These are phyloP conservation scores for Iberis pinnata DNA, from an alignment of 345 rosid genomes.

Conservation along the genomic window DNA sequence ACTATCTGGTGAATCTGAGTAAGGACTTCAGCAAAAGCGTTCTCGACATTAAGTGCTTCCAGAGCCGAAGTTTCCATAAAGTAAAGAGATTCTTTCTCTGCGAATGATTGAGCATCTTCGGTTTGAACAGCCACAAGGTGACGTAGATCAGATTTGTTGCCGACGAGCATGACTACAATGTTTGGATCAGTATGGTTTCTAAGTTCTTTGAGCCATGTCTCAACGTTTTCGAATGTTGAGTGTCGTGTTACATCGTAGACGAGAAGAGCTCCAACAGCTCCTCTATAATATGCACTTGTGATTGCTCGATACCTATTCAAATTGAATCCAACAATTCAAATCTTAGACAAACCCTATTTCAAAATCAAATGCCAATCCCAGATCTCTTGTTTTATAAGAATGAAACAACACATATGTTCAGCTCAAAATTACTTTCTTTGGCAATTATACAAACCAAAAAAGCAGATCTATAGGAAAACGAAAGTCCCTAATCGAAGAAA, in stretches of 20 bases:
- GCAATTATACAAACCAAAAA: background rate
- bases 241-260: conserved; percentile 49
- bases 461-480: background rate
- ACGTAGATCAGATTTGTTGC: conserved; percentile 49
- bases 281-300: conserved; percentile 50
- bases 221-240: conserved; percentile 43
- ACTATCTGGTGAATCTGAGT: conserved; percentile 45
- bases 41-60: conserved; percentile 45
- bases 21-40: conserved; percentile 43
- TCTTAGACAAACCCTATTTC: background rate
- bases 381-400: too few relatives aligned
- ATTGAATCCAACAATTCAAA: background rate
- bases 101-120: conserved; percentile 40
- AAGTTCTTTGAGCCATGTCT: conserved; percentile 48
- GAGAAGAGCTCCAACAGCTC: conserved; percentile 54
- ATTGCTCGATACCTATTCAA: conserved; percentile 43
- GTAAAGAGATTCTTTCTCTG: conserved; percentile 43
- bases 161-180: conserved; percentile 51
- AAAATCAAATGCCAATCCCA: background rate
- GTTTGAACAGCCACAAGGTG: conserved; percentile 48
- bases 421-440: too few relatives aligned
- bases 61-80: conserved; percentile 56
- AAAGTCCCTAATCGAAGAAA: background rate
- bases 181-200: conserved; percentile 51
- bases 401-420: too few relatives aligned